Conservation (phyloP, 2,329 filamentous ascomycete genomes). For the Talaromyces verruculosus region DNA sequence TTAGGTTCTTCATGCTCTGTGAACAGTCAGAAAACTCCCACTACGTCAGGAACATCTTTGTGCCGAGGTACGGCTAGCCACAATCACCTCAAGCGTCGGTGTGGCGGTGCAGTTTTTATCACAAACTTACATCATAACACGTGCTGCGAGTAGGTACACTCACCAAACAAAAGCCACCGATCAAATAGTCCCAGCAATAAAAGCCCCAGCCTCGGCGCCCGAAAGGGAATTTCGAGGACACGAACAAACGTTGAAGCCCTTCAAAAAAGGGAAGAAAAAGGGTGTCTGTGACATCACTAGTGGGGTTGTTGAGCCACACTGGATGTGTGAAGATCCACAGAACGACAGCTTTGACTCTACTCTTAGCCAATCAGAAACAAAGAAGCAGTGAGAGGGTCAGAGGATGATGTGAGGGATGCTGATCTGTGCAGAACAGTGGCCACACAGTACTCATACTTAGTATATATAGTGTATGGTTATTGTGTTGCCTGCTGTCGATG, state of each 20-base stretch:
- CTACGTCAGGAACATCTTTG: background rate
- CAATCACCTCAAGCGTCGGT: background rate
- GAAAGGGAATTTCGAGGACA: background rate
- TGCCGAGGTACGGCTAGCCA: background rate
- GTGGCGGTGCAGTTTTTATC: background rate
- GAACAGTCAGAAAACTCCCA: too few species aligned
- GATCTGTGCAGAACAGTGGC: background rate
- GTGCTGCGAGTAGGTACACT: background rate
- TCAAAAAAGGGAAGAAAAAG: background rate
- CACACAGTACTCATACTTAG: too few species aligned
- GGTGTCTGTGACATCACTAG: background rate
- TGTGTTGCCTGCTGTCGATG: background rate
- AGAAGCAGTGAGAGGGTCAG: background rate
- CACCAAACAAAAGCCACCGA: background rate
- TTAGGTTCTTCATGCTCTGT: too few species aligned
- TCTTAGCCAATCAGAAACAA: background rate
- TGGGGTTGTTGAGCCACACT: conserved; percentile 1
- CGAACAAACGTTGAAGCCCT: background rate
- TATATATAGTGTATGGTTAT: background rate
- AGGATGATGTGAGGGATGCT: background rate
- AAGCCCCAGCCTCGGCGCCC: background rate
- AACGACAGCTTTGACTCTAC: background rate
- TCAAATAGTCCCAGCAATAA: background rate
- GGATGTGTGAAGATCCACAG: background rate
- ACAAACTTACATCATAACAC: background rate